Evolutionary conservation across 805 yeast species (phyloP).

Genomic region (Schwanniomyces yamadae): DNA sequence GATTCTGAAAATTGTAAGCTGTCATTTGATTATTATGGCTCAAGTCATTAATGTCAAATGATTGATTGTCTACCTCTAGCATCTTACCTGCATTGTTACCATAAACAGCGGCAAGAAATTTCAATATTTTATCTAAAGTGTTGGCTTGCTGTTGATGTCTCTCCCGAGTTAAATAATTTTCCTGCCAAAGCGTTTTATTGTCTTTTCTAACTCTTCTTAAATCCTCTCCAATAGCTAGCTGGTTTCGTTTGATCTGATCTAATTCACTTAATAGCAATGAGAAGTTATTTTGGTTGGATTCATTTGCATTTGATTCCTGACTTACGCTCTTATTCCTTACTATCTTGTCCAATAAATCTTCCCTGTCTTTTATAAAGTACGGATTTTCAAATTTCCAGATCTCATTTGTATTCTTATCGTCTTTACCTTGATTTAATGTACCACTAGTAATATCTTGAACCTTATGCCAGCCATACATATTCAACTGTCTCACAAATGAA

Average conservation of each 20-base stretch:
- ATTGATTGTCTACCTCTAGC: constrained; percentile 30
- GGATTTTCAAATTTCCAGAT: constrained; percentile 88
- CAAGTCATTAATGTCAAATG: constrained; percentile 12
- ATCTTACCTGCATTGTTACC: constrained; percentile 58
- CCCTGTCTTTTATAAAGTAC: constrained; percentile 70
- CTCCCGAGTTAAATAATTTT: constrained; percentile 78
- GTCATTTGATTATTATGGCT: constrained; percentile 19
- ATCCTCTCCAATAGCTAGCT: constrained; percentile 79
- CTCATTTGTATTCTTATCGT: constrained; percentile 61
- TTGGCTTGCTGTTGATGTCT: constrained; percentile 83
- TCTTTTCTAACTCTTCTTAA: constrained; percentile 79
- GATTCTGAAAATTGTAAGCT: constrained; percentile 13
- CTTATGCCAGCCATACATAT: constrained; percentile 99
- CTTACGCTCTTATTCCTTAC: constrained; percentile 62
- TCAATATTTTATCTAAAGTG: constrained; percentile 80
- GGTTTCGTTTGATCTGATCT: constrained; percentile 74
- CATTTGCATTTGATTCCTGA: constrained; percentile 21
- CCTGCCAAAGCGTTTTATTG: constrained; percentile 90
- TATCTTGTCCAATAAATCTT: constrained; percentile 81
- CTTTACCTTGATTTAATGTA: constrained; percentile 42
- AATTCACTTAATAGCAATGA: constrained; percentile 64
- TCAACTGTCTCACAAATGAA: constrained; percentile 89
- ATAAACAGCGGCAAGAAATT: constrained; percentile 82
- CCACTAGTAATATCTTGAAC: constrained; percentile 90
- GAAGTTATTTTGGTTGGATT: constrained; percentile 40